Evolutionary conservation across 805 yeast genomes (phyloP).

Genomic region (Saturnispora hagleri): DNA sequence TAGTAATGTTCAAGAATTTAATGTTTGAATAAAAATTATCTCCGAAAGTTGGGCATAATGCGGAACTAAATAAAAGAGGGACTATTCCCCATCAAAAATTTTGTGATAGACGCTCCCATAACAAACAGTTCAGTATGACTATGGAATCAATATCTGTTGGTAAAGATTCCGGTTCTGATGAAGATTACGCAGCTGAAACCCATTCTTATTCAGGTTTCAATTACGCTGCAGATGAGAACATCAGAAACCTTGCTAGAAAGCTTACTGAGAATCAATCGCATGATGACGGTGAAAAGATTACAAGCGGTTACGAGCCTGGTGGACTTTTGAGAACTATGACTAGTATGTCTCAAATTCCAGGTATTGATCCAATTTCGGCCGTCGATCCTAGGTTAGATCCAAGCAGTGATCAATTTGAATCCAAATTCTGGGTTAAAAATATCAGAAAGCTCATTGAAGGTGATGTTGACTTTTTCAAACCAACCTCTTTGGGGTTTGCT

Average conservation of each 20-base stretch:
- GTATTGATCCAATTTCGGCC: constrained; percentile 31
- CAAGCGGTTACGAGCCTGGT: constrained; percentile 6
- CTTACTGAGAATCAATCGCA: constrained; percentile 20
- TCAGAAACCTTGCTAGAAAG: constrained; percentile 36
- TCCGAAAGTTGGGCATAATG: not conserved
- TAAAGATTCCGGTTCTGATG: constrained; percentile 12
- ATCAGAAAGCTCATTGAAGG: constrained; percentile 41
- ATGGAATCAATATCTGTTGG: constrained; percentile 23
- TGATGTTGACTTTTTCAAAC: constrained; percentile 57
- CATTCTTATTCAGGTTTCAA: constrained; percentile 31
- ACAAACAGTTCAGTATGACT: not conserved
- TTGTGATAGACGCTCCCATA: not conserved
- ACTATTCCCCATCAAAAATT: not conserved
- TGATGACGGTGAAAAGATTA: not conserved
- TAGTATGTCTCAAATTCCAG: constrained; percentile 46
- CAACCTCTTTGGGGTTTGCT: constrained; percentile 49
- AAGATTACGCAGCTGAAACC: constrained; percentile 7
- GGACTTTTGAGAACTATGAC: constrained; percentile 31
- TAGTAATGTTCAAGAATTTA: not conserved
- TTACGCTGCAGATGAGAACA: constrained; percentile 23
- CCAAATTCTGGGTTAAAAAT: constrained; percentile 62
- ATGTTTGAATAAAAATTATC: not conserved
- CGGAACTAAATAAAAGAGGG: not conserved
- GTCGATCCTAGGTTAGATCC: constrained; percentile 47
- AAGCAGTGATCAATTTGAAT: constrained; percentile 44